A percentile compares a stretch with the other conserved stretches of the same genome.
phyloP scores from a whole-genome alignment of 1,284 basidiomycete species.

The Sanghuangporus weigelae region DNA sequence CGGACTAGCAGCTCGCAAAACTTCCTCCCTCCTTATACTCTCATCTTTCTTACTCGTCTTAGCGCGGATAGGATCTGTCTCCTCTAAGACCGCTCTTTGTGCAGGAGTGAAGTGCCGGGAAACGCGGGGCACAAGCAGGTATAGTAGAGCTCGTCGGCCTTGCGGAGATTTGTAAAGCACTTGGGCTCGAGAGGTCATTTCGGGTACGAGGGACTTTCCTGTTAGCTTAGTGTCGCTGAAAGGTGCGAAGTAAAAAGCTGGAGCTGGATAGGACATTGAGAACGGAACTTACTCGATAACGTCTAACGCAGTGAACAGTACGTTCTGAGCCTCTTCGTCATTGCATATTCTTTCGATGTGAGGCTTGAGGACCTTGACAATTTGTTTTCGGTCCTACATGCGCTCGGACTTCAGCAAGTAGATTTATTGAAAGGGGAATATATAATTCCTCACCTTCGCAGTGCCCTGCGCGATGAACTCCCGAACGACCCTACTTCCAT shows the following conservation, averaged over 20 bases:
- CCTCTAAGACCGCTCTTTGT: slow-evolving; percentile 60
- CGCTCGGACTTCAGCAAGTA: slow-evolving; percentile 1
- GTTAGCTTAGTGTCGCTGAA: slow-evolving; percentile 82
- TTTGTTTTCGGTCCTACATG: slow-evolving; percentile 79
- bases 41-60: slow-evolving; percentile 79
- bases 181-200: slow-evolving; percentile 51
- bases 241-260: not conserved
- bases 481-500: slow-evolving; percentile 80
- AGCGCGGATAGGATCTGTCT: slow-evolving; percentile 59
- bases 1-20: slow-evolving; percentile 64
- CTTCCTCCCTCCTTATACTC: slow-evolving; percentile 56
- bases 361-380: slow-evolving; percentile 80
- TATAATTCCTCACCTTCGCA: slow-evolving; percentile 56
- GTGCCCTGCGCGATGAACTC: slow-evolving; percentile 76
- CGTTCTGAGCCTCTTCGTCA: slow-evolving; percentile 83
- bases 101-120: slow-evolving; percentile 80
- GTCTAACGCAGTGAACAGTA: slow-evolving; percentile 84
- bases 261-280: not conserved
- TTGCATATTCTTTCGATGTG: slow-evolving; percentile 81
- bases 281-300: slow-evolving; percentile 64
- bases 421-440: not conserved
- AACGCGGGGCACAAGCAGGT: slow-evolving; percentile 74
- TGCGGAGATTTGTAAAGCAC: slow-evolving; percentile 51
- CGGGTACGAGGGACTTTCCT: slow-evolving; percentile 68
- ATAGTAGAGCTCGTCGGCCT: slow-evolving; percentile 75